Percentiles rank a stretch among this genome's conserved stretches.
phyloP scores from a whole-genome alignment of 2,329 filamentous ascomycete genomes.

The Alternaria tenuissima region DNA sequence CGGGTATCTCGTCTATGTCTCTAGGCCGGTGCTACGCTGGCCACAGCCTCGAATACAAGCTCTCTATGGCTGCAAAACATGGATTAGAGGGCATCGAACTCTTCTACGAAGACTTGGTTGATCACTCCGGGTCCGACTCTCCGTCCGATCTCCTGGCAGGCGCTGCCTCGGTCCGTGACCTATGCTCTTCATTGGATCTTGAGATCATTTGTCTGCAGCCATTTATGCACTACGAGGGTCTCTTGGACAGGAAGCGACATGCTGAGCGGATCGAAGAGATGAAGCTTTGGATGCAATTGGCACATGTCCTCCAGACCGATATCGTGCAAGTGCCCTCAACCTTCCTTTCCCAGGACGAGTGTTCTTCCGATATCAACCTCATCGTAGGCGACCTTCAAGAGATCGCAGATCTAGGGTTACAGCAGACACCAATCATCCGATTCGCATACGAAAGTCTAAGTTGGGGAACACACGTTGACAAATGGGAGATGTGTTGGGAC shows the following conservation, averaged over 20 bases:
- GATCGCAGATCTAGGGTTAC: conserved; percentile 72
- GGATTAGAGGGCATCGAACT: conserved; percentile 76
- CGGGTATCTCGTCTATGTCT: conserved; percentile 79
- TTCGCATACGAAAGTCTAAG: conserved; percentile 78
- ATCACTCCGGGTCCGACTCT: conserved; percentile 61
- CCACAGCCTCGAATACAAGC: conserved; percentile 72
- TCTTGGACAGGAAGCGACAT: conserved; percentile 69
- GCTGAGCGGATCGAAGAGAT: conserved; percentile 68
- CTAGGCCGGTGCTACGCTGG: conserved; percentile 73
- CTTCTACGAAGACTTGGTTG: conserved; percentile 78
- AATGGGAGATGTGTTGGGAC: conserved; percentile 77
- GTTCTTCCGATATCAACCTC: conserved; percentile 61
- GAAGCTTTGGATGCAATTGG: conserved; percentile 73
- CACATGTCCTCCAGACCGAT: conserved; percentile 70
- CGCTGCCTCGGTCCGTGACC: conserved; percentile 63
- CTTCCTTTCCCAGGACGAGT: conserved; percentile 66
- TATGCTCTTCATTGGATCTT: conserved; percentile 66
- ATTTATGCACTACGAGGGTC: conserved; percentile 80
- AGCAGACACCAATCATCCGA: conserved; percentile 64
- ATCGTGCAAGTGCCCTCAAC: conserved; percentile 78
- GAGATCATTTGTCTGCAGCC: conserved; percentile 75
- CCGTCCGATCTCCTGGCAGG: conserved; percentile 63
- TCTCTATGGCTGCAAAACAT: conserved; percentile 71
- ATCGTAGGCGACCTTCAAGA: conserved; percentile 70
- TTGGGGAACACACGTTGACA: conserved; percentile 75